Evolutionary conservation across 2,329 filamentous ascomycete species (phyloP).

Genomic region (Camillea tinctor): DNA sequence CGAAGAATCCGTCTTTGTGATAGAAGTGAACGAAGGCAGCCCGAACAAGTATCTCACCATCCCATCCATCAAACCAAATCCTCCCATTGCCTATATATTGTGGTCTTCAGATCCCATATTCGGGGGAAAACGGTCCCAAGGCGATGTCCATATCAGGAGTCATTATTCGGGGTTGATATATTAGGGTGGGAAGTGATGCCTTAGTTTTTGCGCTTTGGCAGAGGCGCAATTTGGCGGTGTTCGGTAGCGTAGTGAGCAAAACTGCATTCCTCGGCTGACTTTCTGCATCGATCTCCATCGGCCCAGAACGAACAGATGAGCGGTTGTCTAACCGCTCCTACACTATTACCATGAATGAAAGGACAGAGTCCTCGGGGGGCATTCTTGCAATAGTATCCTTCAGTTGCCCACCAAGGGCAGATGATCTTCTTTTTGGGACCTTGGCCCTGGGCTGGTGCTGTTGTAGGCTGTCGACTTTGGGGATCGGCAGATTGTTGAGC

Average conservation of each 20-base stretch:
- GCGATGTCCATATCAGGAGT: no score
- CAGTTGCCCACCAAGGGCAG: constrained; percentile 24
- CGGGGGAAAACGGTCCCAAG: no score
- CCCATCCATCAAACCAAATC: no score
- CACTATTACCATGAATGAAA: constrained; percentile 15
- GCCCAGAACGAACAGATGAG: constrained; percentile 27
- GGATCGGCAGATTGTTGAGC: no score
- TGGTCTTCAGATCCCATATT: no score
- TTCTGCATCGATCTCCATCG: constrained; percentile 17
- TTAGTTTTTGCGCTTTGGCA: constrained; percentile 3
- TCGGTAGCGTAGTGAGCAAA: constrained; percentile 18
- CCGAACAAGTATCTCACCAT: no score
- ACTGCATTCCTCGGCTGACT: constrained; percentile 9
- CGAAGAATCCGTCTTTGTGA: no score
- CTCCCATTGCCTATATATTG: no score
- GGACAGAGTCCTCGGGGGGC: constrained; percentile 10
- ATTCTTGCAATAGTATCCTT: constrained; percentile 16
- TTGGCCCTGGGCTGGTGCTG: no score
- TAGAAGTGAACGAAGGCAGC: no score
- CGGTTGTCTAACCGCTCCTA: constrained; percentile 15
- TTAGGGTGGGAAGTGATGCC: background rate
- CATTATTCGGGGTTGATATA: background rate
- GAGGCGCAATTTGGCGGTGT: constrained; percentile 9
- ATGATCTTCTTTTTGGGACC: constrained; percentile 9
- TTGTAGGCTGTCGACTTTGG: no score